A percentile compares a stretch with the other conserved stretches of the same genome.
phyloP scores from a whole-genome alignment of 2,329 filamentous ascomycete genomes.

The Aspergillus brasiliensis region DNA sequence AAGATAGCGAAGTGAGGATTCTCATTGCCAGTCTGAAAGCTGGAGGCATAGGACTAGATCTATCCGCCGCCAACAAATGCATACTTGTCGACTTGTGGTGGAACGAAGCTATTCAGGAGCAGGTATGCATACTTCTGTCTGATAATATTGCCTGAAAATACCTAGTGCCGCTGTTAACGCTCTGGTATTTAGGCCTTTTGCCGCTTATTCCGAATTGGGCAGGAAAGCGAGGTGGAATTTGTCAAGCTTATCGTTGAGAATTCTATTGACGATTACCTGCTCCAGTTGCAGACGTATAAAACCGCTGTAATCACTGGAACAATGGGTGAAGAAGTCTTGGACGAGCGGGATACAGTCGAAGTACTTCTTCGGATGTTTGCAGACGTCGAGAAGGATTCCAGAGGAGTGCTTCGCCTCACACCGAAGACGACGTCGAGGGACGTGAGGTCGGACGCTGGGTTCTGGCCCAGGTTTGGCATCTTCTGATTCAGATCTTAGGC shows the following conservation, averaged over 20 bases:
- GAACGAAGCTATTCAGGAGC: conserved; percentile 64
- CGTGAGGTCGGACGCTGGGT: not conserved
- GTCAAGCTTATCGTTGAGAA: conserved; percentile 58
- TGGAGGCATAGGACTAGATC: conserved; percentile 61
- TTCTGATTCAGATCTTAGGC: not conserved
- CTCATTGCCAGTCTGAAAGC: conserved; percentile 60
- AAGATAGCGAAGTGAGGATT: conserved; percentile 44
- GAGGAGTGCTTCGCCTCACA: conserved; percentile 5
- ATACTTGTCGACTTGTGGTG: conserved; percentile 63
- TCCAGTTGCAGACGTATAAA: conserved; percentile 60
- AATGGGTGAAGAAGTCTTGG: conserved; percentile 26
- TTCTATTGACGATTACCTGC: conserved; percentile 61
- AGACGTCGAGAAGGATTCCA: conserved; percentile 13
- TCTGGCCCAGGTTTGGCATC: not conserved
- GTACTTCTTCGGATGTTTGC: conserved; percentile 33
- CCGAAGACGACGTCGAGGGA: not conserved
- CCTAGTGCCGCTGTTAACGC: conserved; percentile 6
- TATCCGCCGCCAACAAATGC: conserved; percentile 62
- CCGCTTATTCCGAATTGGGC: conserved; percentile 67
- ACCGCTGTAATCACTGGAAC: conserved; percentile 25
- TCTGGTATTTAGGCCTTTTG: conserved; percentile 47
- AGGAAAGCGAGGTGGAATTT: conserved; percentile 61
- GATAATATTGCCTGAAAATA: not conserved
- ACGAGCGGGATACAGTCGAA: conserved; percentile 14
- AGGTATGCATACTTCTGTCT: conserved; percentile 44